Evolutionary conservation across 805 yeast species (phyloP), one percentile per base, ranked within the genome.

Genomic region (Candida morakotiae): DNA sequence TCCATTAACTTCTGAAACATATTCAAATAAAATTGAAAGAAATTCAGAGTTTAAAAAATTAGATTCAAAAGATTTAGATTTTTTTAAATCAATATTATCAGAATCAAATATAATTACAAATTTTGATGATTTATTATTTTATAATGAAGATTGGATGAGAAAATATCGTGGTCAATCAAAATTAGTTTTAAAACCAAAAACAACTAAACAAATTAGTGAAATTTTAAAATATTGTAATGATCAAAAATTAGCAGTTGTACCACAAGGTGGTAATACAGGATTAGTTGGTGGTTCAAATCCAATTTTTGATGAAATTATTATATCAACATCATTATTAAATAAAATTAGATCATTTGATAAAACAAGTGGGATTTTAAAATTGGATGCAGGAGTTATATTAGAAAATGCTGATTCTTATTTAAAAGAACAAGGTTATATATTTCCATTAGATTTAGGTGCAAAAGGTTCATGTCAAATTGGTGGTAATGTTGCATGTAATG

Each of bases 221-320:
- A 86, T 91, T 44, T 55, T 91, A 54, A 79, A 77, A 56, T 83
- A 87, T 62, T 87, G 96, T 67, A 83, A 84, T 53, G 85, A 81
- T 21, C 62, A 79, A 34, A 76, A 73, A 42, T 61, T 89, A 20
- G 96, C 97, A 0, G 79, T 89, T 33, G 95, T 87, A 8, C 97
- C 98, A 11, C 97, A 91, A 64, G 96, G 97, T 55, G 98, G 98
- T 49, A 89, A 91, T 62, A 91, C 97, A 1, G 96, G 96, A 19
- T 72, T 89, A 31, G 98, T 89, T 28, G 98, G 97, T 46, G 98
- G 97, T 4, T 83, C 95, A 4, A 77, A 81, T 14, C 96, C 97
- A 0, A 81, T 89, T 1, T 89, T 87, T 60, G 98, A 89, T 60
- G 98, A 89, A 62, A 77, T 89, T 34, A 75, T 89, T 17, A 48